Base-by-base conservation (phyloP, 1,284 basidiomycete genomes). In the Inonotus obliquus region DNA sequence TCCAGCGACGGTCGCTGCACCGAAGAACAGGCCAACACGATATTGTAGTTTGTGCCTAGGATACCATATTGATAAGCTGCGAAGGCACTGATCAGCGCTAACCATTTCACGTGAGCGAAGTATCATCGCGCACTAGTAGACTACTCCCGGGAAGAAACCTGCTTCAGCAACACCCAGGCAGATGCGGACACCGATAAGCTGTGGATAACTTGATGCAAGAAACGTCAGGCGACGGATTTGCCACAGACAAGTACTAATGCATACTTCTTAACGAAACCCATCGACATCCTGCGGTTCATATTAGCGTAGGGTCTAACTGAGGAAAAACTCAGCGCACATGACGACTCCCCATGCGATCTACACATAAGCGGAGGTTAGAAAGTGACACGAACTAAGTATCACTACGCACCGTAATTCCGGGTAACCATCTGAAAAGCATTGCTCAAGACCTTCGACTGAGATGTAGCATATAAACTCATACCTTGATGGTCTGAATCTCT, bases 91-190 rank as follows among this genome's bases (percentile, higher is more conserved):
- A 39, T 37, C 6, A 21, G 54, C 27, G 39, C 11, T n/a, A 32
- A 4, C 61, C 25, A 48, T 49, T 44, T 44, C 23, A 13, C 27
- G 11, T 23, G 19, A 13, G n/a, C 48, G 27, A 6, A 49, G 7
- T 10, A 21, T 39, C 39, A 23, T 35, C 21, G 68, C 76, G 29
- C 55, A 76, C 74, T 86, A 88, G 70, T 86, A 89, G 0, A 81
- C 80, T 4, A 87, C 84, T 19, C 87, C 85, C 5, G 86, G 86
- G 67, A 88, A 86, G 23, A 89, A 71, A 0, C 88, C 88, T 5
- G 86, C 83, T 70, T 91, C 88, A 0, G 86, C 80, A 0, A 89
- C 69, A 2, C 89, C 88, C 1, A 89, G 79, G 61, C 76, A 74
- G 4, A 73, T 73, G 6, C 71, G 70, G 5, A 74, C 74, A 55